Evolutionary conservation across 495 filamentous ascomycete species (phyloP).

Genomic region (Lophium mytilinum): DNA sequence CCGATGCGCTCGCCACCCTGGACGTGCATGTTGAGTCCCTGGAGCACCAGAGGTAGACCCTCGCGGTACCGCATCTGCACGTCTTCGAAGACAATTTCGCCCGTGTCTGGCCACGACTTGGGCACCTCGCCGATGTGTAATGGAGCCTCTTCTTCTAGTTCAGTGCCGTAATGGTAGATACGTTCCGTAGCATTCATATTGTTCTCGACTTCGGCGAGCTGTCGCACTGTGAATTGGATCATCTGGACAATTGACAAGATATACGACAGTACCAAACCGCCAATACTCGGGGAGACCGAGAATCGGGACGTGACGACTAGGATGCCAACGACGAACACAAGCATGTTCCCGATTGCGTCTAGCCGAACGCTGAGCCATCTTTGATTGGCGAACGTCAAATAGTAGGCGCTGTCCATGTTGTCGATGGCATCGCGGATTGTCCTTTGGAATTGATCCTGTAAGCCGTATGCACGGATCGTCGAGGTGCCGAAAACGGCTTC

Average conservation of each 20-base stretch:
- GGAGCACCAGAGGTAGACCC: slow-evolving; percentile 75
- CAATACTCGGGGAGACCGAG: slow-evolving; percentile 72
- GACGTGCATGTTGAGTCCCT: slow-evolving; percentile 69
- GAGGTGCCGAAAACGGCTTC: slow-evolving; percentile 79
- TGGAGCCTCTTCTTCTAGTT: slow-evolving; percentile 82
- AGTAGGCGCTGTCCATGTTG: slow-evolving; percentile 89
- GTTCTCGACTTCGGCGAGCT: slow-evolving; percentile 94
- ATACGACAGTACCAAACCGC: slow-evolving; percentile 82
- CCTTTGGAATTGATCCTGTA: slow-evolving; percentile 62
- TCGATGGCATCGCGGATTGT: slow-evolving; percentile 67
- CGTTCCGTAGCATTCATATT: slow-evolving; percentile 95
- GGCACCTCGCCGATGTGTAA: slow-evolving; percentile 60
- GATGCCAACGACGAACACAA: slow-evolving; percentile 83
- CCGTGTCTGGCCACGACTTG: slow-evolving; percentile 70
- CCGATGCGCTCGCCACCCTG: slow-evolving; percentile 83
- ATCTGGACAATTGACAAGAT: slow-evolving; percentile 92
- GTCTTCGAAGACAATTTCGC: slow-evolving; percentile 75
- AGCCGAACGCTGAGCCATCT: slow-evolving; percentile 82
- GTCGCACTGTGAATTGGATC: slow-evolving; percentile 89
- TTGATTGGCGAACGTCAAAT: slow-evolving; percentile 87
- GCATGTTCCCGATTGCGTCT: slow-evolving; percentile 68
- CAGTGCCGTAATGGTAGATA: slow-evolving; percentile 80
- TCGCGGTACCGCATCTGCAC: slow-evolving; percentile 87
- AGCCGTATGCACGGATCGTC: slow-evolving; percentile 80
- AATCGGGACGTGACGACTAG: slow-evolving; percentile 93